Conservation (phyloP, 2,329 filamentous ascomycete genomes). For the Geoglossum cookeanum region DNA sequence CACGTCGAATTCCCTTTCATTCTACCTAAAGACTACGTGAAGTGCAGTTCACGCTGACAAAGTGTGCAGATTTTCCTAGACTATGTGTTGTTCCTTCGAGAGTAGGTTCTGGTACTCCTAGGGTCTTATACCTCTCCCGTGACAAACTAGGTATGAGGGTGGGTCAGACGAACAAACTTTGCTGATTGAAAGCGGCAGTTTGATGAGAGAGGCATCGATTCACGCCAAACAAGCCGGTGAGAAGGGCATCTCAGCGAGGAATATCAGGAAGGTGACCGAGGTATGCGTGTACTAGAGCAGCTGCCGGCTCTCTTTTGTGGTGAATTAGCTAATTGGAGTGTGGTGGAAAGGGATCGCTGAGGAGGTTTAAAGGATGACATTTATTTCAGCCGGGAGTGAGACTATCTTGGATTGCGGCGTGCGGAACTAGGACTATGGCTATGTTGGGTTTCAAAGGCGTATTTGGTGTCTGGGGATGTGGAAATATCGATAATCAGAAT, state of each 20-base stretch:
- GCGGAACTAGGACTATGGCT: neutral
- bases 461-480: neutral
- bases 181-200: constrained; percentile 24
- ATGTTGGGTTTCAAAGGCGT: neutral
- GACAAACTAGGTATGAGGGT: neutral
- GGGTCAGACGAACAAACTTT: neutral
- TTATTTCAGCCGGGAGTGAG: too few species aligned
- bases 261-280: constrained; percentile 58
- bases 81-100: constrained; percentile 62
- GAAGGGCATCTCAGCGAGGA: constrained; percentile 52
- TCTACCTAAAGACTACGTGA: neutral
- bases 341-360: constrained; percentile 36
- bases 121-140: neutral
- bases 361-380: constrained; percentile 47
- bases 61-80: constrained; percentile 54
- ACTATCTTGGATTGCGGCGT: neutral
- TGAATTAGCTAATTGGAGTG: neutral
- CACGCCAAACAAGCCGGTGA: constrained; percentile 57
- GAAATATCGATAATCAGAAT: neutral
- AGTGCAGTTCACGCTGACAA: neutral
- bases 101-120: constrained; percentile 23
- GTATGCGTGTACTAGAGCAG: constrained; percentile 26
- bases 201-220: constrained; percentile 65
- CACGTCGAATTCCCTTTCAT: neutral
- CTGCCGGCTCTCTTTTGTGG: neutral